phyloP scores from a whole-genome alignment of 2,329 filamentous ascomycete species.

The Monilinia aucupariae region DNA sequence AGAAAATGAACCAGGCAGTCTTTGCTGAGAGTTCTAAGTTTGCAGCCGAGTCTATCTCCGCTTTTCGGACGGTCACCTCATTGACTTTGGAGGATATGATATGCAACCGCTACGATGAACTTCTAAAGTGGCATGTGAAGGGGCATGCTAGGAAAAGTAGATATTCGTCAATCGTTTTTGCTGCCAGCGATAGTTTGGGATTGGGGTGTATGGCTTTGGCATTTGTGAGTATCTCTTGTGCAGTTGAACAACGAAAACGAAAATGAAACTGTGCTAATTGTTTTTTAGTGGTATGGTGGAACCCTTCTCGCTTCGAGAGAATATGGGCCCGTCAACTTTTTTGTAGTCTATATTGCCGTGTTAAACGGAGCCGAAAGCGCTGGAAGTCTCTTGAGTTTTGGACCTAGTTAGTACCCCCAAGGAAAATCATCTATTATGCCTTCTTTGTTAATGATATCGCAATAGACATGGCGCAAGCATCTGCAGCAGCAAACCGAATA shows the following conservation, averaged over 20 bases:
- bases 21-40: slow-evolving; percentile 59
- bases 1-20: slow-evolving; percentile 50
- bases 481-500: slow-evolving; percentile 55
- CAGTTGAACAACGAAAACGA: neutral
- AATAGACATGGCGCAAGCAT: slow-evolving; percentile 50
- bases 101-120: slow-evolving; percentile 42
- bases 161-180: slow-evolving; percentile 47
- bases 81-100: slow-evolving; percentile 58
- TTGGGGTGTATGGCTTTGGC: slow-evolving; percentile 53
- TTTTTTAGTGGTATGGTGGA: slow-evolving; percentile 44
- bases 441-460: neutral
- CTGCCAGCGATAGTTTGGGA: slow-evolving; percentile 50
- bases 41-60: slow-evolving; percentile 56
- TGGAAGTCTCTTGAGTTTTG: slow-evolving; percentile 49
- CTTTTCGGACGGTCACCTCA: slow-evolving; percentile 56
- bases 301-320: slow-evolving; percentile 31
- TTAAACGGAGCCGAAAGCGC: slow-evolving; percentile 48
- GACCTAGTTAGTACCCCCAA: slow-evolving; percentile 35
- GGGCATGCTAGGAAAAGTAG: slow-evolving; percentile 45
- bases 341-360: slow-evolving; percentile 49
- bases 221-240: slow-evolving; percentile 44
- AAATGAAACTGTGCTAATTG: neutral
- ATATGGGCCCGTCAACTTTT: slow-evolving; percentile 44
- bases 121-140: slow-evolving; percentile 45
- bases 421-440: too few species aligned